phyloP scores from a whole-genome alignment of 352 stramenopile species.

The Phytophthora fragariaefolia region DNA sequence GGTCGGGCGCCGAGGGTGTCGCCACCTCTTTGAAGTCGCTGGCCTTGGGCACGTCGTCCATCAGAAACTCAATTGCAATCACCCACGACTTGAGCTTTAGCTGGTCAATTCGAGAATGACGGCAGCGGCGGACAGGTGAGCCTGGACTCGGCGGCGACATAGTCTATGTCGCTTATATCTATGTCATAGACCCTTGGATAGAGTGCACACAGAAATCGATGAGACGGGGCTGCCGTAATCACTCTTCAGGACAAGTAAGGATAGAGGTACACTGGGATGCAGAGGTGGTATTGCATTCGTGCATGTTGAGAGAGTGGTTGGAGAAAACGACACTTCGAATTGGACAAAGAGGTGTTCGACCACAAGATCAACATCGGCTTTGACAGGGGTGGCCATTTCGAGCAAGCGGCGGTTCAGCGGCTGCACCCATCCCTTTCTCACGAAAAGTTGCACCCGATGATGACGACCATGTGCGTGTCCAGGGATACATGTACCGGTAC shows the following conservation, averaged over 20 bases:
- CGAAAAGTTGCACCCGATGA: neutral
- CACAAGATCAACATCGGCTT: too few relatives aligned
- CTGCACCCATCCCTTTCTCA: neutral
- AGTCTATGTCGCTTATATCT: neutral
- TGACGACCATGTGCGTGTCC: neutral
- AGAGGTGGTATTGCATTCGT: neutral
- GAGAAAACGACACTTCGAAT: too few relatives aligned
- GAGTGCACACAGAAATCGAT: neutral
- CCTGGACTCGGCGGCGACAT: neutral
- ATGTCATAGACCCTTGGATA: too few relatives aligned
- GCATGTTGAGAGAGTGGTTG: too few relatives aligned
- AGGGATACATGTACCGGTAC: too few relatives aligned
- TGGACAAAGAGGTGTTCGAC: too few relatives aligned
- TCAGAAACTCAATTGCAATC: neutral
- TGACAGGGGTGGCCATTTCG: too few relatives aligned
- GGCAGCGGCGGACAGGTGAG: too few relatives aligned
- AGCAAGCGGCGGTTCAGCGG: neutral
- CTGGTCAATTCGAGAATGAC: slow-evolving; percentile 1
- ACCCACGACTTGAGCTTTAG: neutral
- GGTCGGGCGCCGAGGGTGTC: slow-evolving; percentile 12
- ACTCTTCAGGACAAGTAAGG: neutral
- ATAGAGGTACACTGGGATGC: neutral
- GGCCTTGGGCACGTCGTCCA: slow-evolving; percentile 5
- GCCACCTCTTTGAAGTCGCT: slow-evolving; percentile 7
- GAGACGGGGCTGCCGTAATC: neutral